Conservation (phyloP, 768 basidiomycete species). For the Mrakia frigida region DNA sequence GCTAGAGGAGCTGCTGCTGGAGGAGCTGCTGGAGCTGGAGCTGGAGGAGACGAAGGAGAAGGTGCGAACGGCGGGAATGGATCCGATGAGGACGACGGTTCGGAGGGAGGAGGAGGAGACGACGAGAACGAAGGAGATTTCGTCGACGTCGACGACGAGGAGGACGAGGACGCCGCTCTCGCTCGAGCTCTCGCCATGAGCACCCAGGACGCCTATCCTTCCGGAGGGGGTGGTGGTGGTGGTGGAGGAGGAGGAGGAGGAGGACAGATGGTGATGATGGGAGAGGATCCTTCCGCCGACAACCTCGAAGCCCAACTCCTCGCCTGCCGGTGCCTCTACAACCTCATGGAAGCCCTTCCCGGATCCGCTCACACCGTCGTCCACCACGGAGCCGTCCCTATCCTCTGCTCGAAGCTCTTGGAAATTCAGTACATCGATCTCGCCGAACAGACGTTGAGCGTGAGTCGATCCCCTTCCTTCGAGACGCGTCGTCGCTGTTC, state of each 20-base stretch:
- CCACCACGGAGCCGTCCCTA: conserved; percentile 95
- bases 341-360: conserved; percentile 97
- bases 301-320: conserved; percentile 80
- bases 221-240: conserved; percentile 3
- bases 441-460: conserved; percentile 94
- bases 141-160: conserved; percentile 37
- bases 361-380: conserved; percentile 96
- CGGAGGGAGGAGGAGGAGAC: conserved; percentile 42
- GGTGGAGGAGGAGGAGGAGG: conserved; percentile 28
- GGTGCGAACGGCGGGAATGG: conserved; percentile 52
- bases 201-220: conserved; percentile 33
- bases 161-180: conserved; percentile 72
- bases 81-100: conserved; percentile 60
- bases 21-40: conserved; percentile 34
- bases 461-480: conserved; percentile 51
- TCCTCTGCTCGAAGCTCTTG: conserved; percentile 91
- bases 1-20: neutral
- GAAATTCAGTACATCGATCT: conserved; percentile 98
- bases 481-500: conserved; percentile 7
- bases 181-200: conserved; percentile 84
- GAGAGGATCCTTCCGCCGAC: conserved; percentile 39
- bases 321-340: conserved; percentile 92
- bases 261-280: conserved; percentile 34
- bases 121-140: conserved; percentile 47
- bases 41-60: neutral